These are phyloP conservation scores for Jackrogersella multiformis DNA, from an alignment of 495 filamentous ascomycete genomes.

Conservation along the genomic window DNA sequence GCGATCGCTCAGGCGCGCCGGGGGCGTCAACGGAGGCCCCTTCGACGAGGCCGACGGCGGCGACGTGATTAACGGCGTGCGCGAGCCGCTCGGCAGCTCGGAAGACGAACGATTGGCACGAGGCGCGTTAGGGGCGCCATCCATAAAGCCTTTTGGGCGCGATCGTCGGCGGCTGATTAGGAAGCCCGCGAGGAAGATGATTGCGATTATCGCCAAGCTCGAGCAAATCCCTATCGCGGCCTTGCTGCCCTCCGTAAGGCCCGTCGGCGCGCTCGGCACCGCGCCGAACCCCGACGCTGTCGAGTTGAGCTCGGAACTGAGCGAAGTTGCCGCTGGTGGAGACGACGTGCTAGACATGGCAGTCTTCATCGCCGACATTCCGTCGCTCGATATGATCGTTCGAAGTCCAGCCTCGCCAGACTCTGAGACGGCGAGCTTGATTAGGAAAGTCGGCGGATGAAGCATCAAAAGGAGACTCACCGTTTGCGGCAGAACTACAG, in stretches of 20 bases:
- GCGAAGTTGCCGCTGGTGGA: slow-evolving; percentile 13
- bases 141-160: slow-evolving; percentile 25
- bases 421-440: background rate
- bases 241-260: slow-evolving; percentile 51
- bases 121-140: slow-evolving; percentile 18
- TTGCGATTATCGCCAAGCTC: slow-evolving; percentile 44
- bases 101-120: slow-evolving; percentile 30
- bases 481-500: slow-evolving; percentile 5
- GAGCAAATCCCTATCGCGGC: slow-evolving; percentile 55
- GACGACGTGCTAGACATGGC: slow-evolving; percentile 1
- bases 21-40: slow-evolving; percentile 48
- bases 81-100: slow-evolving; percentile 43
- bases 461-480: slow-evolving; percentile 13
- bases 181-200: slow-evolving; percentile 51
- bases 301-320: slow-evolving; percentile 26
- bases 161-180: slow-evolving; percentile 45
- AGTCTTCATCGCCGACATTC: slow-evolving; percentile 8
- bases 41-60: slow-evolving; percentile 41
- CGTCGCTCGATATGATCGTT: background rate
- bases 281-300: slow-evolving; percentile 17
- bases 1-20: slow-evolving; percentile 56
- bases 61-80: slow-evolving; percentile 53
- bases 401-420: background rate
- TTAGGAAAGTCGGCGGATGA: background rate
- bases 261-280: slow-evolving; percentile 20